A percentile compares a stretch with the other conserved stretches of the same genome.
phyloP scores from a whole-genome alignment of 495 filamentous ascomycete species.

The Terfezia boudieri region DNA sequence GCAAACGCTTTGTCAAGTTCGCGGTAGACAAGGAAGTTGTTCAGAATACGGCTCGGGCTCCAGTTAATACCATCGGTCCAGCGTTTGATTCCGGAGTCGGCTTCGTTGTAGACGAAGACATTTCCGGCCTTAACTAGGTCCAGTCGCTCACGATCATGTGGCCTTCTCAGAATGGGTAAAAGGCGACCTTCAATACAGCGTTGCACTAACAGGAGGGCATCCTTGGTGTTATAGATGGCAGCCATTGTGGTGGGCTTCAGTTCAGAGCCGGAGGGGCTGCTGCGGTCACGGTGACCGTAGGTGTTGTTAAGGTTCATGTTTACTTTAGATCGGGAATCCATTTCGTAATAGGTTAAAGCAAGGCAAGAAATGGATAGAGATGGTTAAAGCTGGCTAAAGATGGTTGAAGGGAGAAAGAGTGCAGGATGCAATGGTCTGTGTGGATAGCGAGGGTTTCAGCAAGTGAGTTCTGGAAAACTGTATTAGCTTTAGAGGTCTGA shows the following conservation, averaged over 20 bases:
- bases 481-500: too few relatives aligned
- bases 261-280: not conserved
- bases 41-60: slow-evolving; percentile 75
- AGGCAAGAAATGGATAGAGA: too few relatives aligned
- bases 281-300: not conserved
- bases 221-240: slow-evolving; percentile 47
- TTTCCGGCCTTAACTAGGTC: slow-evolving; percentile 58
- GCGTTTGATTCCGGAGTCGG: slow-evolving; percentile 69
- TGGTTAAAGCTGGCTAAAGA: too few relatives aligned
- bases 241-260: slow-evolving; percentile 32
- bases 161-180: slow-evolving; percentile 54
- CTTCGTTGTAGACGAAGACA: slow-evolving; percentile 78
- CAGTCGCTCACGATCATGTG: slow-evolving; percentile 60
- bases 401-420: too few relatives aligned
- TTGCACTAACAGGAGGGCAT: slow-evolving; percentile 56
- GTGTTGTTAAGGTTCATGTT: too few relatives aligned
- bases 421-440: too few relatives aligned
- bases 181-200: slow-evolving; percentile 45
- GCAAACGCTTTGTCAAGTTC: slow-evolving; percentile 63
- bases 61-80: slow-evolving; percentile 84
- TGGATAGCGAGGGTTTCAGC: too few relatives aligned
- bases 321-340: too few relatives aligned
- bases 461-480: too few relatives aligned
- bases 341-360: too few relatives aligned
- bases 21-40: slow-evolving; percentile 76